These are phyloP conservation scores for Myochromella boudieri DNA, from an alignment of 768 basidiomycete genomes.

Conservation along the genomic window DNA sequence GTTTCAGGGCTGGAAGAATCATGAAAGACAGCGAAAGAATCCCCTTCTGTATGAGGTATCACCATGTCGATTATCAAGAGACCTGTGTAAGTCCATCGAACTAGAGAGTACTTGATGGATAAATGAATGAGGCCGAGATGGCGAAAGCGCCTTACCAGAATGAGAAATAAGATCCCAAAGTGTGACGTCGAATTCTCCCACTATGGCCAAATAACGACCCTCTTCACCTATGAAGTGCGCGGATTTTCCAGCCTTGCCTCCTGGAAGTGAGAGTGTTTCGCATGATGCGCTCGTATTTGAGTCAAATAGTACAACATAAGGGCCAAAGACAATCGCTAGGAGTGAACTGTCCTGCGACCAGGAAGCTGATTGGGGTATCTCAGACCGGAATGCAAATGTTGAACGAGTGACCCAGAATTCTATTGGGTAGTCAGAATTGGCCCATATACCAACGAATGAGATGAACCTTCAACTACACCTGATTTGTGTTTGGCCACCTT, in stretches of 20 bases:
- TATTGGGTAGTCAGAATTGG: constrained; percentile 21
- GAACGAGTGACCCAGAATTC: constrained; percentile 84
- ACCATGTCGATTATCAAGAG: constrained; percentile 38
- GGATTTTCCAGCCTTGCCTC: constrained; percentile 42
- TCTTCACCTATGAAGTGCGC: constrained; percentile 67
- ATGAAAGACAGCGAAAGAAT: constrained; percentile 61
- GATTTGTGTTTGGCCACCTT: constrained; percentile 44
- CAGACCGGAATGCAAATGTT: constrained; percentile 65
- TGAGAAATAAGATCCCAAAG: constrained; percentile 74
- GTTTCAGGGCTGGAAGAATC: constrained; percentile 27
- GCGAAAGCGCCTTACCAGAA: constrained; percentile 50
- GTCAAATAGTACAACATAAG: constrained; percentile 75
- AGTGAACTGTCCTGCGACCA: constrained; percentile 91
- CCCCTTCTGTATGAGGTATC: constrained; percentile 55
- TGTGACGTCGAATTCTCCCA: constrained; percentile 47
- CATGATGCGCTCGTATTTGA: constrained; percentile 58
- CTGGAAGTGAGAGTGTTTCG: constrained; percentile 59
- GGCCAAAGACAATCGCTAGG: constrained; percentile 68
- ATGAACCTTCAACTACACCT: constrained; percentile 55
- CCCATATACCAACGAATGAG: constrained; percentile 26
- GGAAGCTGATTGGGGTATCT: constrained; percentile 60
- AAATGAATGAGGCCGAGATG: not conserved
- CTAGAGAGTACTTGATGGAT: constrained; percentile 31
- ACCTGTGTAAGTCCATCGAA: constrained; percentile 55
- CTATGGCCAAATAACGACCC: constrained; percentile 69